Conservation (phyloP, 208 protist genomes). For the Entamoeba moshkovskii region DNA sequence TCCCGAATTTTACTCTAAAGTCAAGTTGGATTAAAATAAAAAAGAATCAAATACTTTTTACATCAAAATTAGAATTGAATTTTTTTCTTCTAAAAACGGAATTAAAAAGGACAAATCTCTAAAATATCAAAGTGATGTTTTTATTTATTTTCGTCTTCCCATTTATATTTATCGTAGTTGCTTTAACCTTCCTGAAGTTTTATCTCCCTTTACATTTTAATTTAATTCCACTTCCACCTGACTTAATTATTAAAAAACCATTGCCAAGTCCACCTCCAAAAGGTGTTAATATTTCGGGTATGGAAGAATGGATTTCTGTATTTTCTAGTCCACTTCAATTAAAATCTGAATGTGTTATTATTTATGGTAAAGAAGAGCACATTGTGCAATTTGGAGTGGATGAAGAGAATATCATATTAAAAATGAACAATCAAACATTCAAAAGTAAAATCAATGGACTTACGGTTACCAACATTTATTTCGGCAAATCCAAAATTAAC, state of each 20-base stretch:
- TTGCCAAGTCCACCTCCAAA: not conserved
- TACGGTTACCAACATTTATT: not conserved
- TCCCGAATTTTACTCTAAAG: no score
- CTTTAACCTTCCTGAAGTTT: not conserved
- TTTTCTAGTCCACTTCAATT: not conserved
- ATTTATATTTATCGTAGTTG: not conserved
- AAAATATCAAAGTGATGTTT: not conserved
- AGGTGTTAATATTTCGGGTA: not conserved
- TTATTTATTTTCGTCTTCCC: not conserved
- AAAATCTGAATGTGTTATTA: not conserved
- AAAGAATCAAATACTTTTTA: no score
- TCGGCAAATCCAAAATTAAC: not conserved
- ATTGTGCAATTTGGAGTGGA: not conserved
- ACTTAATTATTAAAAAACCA: not conserved
- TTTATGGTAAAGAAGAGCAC: not conserved
- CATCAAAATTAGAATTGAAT: no score
- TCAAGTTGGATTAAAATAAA: no score
- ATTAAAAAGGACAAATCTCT: no score
- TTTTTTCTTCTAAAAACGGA: no score
- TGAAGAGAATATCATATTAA: not conserved
- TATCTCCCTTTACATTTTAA: not conserved
- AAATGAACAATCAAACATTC: not conserved
- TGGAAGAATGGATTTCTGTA: not conserved
- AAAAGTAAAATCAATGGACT: not conserved
- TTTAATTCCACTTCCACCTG: not conserved